A percentile compares a stretch with the other conserved stretches of the same genome.
phyloP scores from a whole-genome alignment of 495 filamentous ascomycete species.

The Penicillium fimorum region DNA sequence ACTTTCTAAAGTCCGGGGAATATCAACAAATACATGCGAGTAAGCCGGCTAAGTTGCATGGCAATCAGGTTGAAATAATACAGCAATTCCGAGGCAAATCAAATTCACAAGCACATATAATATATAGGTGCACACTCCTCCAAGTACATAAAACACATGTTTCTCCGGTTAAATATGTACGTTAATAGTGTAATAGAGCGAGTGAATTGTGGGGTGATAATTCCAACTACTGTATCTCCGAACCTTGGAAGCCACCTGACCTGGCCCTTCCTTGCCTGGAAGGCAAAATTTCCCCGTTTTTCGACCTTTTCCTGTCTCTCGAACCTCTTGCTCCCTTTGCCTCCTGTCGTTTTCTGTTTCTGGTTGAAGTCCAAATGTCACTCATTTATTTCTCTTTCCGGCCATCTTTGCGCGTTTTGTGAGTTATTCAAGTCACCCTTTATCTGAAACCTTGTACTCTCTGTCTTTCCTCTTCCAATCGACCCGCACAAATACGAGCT shows the following conservation, averaged over 20 bases:
- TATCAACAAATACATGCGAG: not conserved
- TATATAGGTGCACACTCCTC: not conserved
- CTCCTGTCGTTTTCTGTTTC: not conserved
- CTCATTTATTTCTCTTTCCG: conserved; percentile 3
- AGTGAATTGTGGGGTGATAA: not conserved
- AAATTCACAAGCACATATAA: not conserved
- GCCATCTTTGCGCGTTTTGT: not conserved
- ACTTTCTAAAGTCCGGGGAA: not conserved
- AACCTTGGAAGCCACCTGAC: not conserved
- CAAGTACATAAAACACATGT: not conserved
- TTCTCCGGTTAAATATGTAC: not conserved
- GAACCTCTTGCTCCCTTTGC: not conserved
- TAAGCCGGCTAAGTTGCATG: not conserved
- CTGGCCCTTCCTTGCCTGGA: not conserved
- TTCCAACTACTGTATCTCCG: not conserved
- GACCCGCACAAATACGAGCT: conserved; percentile 1
- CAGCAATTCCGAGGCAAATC: not conserved
- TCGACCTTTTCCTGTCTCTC: not conserved
- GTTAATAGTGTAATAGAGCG: not conserved
- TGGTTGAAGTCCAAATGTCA: conserved; percentile 4
- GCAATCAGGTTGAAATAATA: not conserved
- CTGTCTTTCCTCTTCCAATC: not conserved
- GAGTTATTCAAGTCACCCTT: not conserved
- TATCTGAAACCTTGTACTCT: not conserved
- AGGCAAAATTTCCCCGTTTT: not conserved